Evolutionary conservation across 306 rosid genomes (phyloP), one percentile per base, ranked within the genome.

Genomic region (Comarum palustre): DNA sequence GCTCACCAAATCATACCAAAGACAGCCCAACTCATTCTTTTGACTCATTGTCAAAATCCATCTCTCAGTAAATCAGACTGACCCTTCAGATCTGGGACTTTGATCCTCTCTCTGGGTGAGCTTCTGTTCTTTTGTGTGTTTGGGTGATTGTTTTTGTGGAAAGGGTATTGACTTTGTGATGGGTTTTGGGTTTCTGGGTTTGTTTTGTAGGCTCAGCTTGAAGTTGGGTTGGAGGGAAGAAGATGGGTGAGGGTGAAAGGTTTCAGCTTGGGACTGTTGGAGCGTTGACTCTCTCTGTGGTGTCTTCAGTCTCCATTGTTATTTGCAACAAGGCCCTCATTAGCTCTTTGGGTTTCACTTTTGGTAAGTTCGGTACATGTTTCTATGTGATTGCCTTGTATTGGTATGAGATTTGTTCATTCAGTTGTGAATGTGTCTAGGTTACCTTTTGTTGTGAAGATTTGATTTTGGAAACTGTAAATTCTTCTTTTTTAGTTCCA

Each of bases 281-380:
- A 51, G 97, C 97, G 31, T 76, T 92, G 86, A 73, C 86, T 73
- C 80, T 92, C 25, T 92, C 97, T 2, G 97, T 92, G 77, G 89
- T 89, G 16, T 92, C 97, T 1, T 92, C 96, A 0, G 97, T 92
- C 66, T 90, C 97, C 5, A 89, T 92, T 74, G 96, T 92, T 81
- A 90, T 92, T 68, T 90, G 97, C 66, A 88, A 92, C 73, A 92
- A 92, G 87, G 92, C 93, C 4, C 68, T 92, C 69, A 87, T 92
- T 80, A 88, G 94, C 73, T 32, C 96, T 20, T 24, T 91, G 72
- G 90, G 83, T 71, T 92, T 92, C 75, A 79, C 83, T 71, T 92
- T 92, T 11, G 97, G 97, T 92, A 80, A 74, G 86, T 77, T 75
- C 6, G 3, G 9, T 51, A 13, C 31, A 3, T 8, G 42, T 73